Base-by-base conservation (phyloP, 805 yeast genomes). In the Wickerhamomyces strasburgensis region DNA sequence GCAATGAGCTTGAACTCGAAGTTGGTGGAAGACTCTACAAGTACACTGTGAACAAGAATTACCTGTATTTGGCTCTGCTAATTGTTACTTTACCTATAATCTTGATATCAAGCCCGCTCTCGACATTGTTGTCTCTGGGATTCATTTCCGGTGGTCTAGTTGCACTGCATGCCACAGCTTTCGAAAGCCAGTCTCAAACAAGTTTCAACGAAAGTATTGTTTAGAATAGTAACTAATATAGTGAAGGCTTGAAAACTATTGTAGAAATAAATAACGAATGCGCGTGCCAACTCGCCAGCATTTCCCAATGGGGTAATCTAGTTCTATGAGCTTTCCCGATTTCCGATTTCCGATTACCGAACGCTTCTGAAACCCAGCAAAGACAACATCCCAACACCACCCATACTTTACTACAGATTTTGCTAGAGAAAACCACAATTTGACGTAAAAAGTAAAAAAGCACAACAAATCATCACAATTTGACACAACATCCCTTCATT, bases 121-220 rank as follows among this genome's bases (percentile, higher is more conserved):
- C 47, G 14, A 38, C 40, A 23, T n/a, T 38, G 21, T 29, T 41
- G 29, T 43, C 30, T 26, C 34, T 37, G 21, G 33, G 24, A 8
- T 33, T 32, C 27, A 28, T 38, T 17, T 32, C 47, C 10, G 43
- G 42, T 10, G 41, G 37, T 0, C 31, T 51, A 3, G 39, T 49
- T 19, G 45, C 34, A 5, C 29, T 35, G 2, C 52, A 49, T 28
- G 40, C 46, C 8, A 36, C 47, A 7, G 32, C 24, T 2, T 29
- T 41, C 35, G 40, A 43, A 27, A 42, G 31, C 14, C 43, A 40
- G 26, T 28, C 44, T 3, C 53, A 51, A 25, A 49, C 54, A 3
- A 40, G 48, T 29, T 51, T 51, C 38, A 51, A 49, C 24, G 56
- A 51, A 24, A 33, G 43, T 25, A 38, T 39, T 29, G 49, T 45